Evolutionary conservation across 495 filamentous ascomycete species (phyloP).

Genomic region (Neurospora sp.): DNA sequence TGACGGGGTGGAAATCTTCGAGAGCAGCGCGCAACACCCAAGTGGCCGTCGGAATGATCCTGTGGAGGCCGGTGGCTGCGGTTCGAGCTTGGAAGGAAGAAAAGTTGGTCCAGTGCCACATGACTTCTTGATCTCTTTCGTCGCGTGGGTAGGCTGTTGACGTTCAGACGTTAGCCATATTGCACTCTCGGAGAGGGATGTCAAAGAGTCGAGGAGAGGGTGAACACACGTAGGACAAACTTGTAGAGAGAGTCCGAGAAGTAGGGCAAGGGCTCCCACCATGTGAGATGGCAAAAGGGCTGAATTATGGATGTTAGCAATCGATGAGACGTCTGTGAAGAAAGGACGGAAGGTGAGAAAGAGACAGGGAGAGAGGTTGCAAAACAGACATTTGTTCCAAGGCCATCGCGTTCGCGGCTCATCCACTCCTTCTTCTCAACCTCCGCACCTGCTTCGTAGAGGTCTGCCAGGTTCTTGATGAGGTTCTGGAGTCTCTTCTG

Average conservation of each 20-base stretch:
- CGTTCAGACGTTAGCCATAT: not conserved
- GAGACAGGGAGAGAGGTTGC: not conserved
- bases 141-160: not conserved
- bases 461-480: not conserved
- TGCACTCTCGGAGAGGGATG: not conserved
- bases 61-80: not conserved
- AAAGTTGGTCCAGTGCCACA: not conserved
- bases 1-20: constrained; percentile 1
- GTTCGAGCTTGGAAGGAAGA: not conserved
- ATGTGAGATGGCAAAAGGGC: not conserved
- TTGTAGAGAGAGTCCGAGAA: not conserved
- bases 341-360: not conserved
- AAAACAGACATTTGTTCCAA: not conserved
- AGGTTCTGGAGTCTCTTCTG: not conserved
- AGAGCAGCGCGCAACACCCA: not conserved
- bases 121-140: not conserved
- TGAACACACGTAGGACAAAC: not conserved
- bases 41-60: not conserved
- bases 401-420: not conserved
- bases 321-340: not conserved
- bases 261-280: not conserved
- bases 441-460: not conserved
- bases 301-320: not conserved
- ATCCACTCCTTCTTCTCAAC: not conserved
- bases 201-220: not conserved